These are phyloP conservation scores for Cupressus sempervirens DNA, from an alignment of 75 land plant genomes.

Conservation along the genomic window DNA sequence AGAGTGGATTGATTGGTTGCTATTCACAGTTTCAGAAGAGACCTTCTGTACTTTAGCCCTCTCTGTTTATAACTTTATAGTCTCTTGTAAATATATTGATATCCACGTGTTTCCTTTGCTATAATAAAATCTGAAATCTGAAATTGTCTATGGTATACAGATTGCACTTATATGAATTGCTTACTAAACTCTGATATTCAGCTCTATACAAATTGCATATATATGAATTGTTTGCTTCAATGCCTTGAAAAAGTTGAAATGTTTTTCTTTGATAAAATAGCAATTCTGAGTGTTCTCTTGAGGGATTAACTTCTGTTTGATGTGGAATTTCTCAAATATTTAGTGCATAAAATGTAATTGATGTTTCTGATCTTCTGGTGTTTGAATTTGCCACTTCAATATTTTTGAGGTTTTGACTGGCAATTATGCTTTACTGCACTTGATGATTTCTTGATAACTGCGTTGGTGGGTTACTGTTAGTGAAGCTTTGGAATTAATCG, in stretches of 20 bases:
- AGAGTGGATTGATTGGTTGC: background rate
- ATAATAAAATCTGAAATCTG: background rate
- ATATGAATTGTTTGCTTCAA: background rate
- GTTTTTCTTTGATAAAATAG: background rate
- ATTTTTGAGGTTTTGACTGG: background rate
- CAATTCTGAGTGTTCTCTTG: background rate
- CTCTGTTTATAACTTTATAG: background rate
- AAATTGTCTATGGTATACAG: background rate
- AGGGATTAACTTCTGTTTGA: background rate
- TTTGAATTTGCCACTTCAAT: background rate
- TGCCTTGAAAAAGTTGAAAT: background rate
- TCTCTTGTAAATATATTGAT: background rate
- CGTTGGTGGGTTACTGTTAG: background rate
- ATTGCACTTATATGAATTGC: background rate
- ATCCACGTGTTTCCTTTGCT: background rate
- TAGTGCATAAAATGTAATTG: background rate
- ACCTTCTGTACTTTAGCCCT: background rate
- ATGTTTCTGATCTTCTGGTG: background rate
- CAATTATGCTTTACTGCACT: background rate
- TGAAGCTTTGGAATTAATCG: too few species aligned
- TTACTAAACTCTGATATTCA: background rate
- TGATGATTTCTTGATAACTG: background rate
- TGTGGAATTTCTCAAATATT: background rate
- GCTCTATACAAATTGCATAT: background rate
- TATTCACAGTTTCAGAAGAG: background rate